Evolutionary conservation across 768 basidiomycete genomes (phyloP), one percentile per base, ranked within the genome.

Genomic region (Trametes gibbosa): DNA sequence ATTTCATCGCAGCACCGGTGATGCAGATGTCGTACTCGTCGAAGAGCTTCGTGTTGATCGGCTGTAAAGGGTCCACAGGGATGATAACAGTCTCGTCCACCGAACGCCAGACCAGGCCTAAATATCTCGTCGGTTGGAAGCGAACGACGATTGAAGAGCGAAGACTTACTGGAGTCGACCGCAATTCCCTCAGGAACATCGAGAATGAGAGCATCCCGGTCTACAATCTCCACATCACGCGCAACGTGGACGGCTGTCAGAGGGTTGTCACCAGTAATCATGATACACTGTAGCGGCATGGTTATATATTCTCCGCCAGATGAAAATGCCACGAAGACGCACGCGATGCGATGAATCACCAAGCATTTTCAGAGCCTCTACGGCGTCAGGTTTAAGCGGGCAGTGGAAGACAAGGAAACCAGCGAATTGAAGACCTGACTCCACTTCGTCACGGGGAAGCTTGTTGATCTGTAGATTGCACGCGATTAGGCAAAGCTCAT

Each of bases 251-350:
- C 87, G 8, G 97, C 97, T 0, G 97, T 99, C 53, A 99, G 76
- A 8, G 97, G 97, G 72, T 98, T 98, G 72, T 99, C 97, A 37
- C 97, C 97, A 46, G 97, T 99, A 63, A 99, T 99, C 97, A 99
- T 99, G 57, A 98, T 80, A 71, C 97, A 98, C 94, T 97, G 58
- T 49, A 64, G 8, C 41, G 41, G 54, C 5, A 51, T 43, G 49
- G 43, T 1, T n/a, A 3, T 14, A 17, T 48, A 6, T 50, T 35
- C 43, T 48, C 27, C 17, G 34, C 21, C 41, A 7, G 29, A 14
- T 23, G 14, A 19, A 2, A 17, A 21, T 29, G 40, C 9, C 8
- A 25, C 9, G 41, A 43, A 39, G 8, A 81, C 92, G 50, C 76
- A 97, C 95, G 39, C 97, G 84, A 74, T 99, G 97, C 0, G 95